Base-by-base conservation (phyloP, 2,329 filamentous ascomycete genomes). In the Fusarium agapanthi region DNA sequence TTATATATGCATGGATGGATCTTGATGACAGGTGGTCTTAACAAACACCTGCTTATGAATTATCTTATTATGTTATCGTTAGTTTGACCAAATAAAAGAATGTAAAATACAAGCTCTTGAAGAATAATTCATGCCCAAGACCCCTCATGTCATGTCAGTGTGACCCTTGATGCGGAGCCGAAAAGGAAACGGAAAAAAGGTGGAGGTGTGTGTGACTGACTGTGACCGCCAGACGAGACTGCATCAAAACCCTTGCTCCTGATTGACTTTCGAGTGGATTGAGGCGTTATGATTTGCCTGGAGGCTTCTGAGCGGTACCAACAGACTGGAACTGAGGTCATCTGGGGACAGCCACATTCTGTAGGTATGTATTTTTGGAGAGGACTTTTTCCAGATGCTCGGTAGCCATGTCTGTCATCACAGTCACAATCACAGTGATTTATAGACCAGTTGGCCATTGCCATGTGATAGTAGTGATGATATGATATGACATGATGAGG, bases 331-430 rank as follows among this genome's bases (percentile, higher is more conserved):
- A 67, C 65, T 67, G 51, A n/a, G 34, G 30, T 50, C 56, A 62
- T 68, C 57, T 43, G 64, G 62, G n/a, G 65, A 45, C 35, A 53
- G 47, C 65, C 65, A 67, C 65, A 67, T 48, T 54, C 28, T n/a
- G 20, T 38, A 22, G 13, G 37, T 40, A 8, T 54, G 28, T 37
- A 14, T 54, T 14, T 35, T 32, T 28, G 37, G 43, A 34, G n/a
- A 32, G 34, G 22, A 58, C 6, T 53, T 20, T 59, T 47, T 28
- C 58, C 55, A 54, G 47, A 54, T 47, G 61, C 38, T 67, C 37
- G 41, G 65, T 60, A 67, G 26, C 37, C 1, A 64, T 48, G 15
- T 38, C 26, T 30, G 51, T 48, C 41, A 64, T 56, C 53, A 32
- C 30, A 35, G n/a, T 47, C 28, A 28, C 63, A 30, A 4, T 30